phyloP scores from a whole-genome alignment of 179 eudicot genomes.

The Pouteria campechiana region DNA sequence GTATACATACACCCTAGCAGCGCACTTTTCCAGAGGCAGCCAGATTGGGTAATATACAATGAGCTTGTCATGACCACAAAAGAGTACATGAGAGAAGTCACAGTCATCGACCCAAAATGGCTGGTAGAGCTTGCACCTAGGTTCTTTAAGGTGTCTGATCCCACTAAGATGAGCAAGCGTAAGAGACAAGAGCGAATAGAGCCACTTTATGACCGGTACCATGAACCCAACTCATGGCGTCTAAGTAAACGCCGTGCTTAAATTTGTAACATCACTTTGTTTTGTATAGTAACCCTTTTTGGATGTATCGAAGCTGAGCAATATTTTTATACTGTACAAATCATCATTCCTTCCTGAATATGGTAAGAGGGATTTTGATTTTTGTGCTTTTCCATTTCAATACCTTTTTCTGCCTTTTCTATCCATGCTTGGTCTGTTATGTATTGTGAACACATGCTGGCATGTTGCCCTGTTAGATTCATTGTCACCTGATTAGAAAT shows the following conservation, averaged over 20 bases:
- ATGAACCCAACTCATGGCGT: constrained; percentile 97
- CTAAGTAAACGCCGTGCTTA: constrained; percentile 85
- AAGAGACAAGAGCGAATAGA: constrained; percentile 93
- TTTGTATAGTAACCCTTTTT: no score
- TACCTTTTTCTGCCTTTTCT: no score
- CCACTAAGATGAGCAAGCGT: constrained; percentile 91
- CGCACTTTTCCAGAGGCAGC: constrained; percentile 90
- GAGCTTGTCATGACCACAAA: constrained; percentile 95
- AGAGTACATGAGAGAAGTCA: constrained; percentile 91
- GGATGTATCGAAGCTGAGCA: no score
- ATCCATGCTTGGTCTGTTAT: no score
- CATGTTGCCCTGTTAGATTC: no score
- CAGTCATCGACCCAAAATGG: constrained; percentile 89
- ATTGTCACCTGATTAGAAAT: no score
- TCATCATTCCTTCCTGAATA: no score
- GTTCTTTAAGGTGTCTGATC: constrained; percentile 83
- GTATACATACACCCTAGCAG: constrained; percentile 95
- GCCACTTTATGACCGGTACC: constrained; percentile 88
- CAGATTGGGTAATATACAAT: constrained; percentile 95
- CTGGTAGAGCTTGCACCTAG: constrained; percentile 93
- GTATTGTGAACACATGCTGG: no score
- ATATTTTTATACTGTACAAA: no score
- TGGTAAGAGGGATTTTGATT: no score
- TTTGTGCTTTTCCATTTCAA: background rate
- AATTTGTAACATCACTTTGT: no score